Conservation (phyloP, 495 filamentous ascomycete species). For the Chaetomium cochliodes region DNA sequence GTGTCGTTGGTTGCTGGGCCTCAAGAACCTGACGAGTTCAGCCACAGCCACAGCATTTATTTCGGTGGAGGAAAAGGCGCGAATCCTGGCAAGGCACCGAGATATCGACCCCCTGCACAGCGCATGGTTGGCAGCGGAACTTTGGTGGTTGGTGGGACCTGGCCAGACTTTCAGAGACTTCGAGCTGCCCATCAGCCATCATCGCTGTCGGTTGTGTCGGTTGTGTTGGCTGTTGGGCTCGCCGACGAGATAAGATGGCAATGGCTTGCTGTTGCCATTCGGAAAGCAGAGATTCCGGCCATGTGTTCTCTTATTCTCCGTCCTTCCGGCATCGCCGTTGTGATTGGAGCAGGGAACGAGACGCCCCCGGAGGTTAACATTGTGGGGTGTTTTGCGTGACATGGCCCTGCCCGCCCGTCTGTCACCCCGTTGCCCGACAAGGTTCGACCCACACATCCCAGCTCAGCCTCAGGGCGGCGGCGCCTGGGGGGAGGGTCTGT, state of each 20-base stretch:
- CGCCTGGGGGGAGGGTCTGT: background rate
- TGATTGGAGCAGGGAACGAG: conserved; percentile 7
- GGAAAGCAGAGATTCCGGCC: too few species aligned
- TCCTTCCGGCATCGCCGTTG: background rate
- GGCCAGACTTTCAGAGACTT: too few species aligned
- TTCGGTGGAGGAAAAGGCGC: background rate
- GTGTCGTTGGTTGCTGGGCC: background rate
- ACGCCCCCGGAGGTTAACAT: background rate
- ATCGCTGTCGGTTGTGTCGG: too few species aligned
- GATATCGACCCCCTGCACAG: background rate
- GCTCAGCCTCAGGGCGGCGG: conserved; percentile 11
- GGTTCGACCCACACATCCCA: background rate
- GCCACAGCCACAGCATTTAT: background rate
- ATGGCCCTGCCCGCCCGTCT: background rate
- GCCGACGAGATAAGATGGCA: too few species aligned
- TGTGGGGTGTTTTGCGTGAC: background rate
- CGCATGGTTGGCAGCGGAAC: background rate
- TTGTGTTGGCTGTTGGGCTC: too few species aligned
- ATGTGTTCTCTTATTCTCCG: background rate
- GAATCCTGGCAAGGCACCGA: background rate
- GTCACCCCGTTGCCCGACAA: background rate
- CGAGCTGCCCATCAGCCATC: too few species aligned
- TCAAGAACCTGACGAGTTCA: background rate
- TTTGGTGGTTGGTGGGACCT: too few species aligned
- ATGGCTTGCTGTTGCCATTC: too few species aligned